Conservation (phyloP, 2,329 filamentous ascomycete species). For the Monilinia polystroma region DNA sequence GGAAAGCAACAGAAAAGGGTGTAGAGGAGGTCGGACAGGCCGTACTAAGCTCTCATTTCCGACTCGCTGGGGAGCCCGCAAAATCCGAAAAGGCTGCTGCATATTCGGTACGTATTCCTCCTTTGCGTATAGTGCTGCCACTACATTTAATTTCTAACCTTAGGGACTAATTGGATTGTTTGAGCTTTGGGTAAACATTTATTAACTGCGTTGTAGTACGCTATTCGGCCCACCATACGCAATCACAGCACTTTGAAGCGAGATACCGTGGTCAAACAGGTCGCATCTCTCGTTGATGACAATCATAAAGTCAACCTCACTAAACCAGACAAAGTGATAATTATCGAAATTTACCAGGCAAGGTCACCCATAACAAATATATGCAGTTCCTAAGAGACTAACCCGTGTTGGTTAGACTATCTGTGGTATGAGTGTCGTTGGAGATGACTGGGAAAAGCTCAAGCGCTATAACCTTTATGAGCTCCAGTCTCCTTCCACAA, state of each 20-base stretch:
- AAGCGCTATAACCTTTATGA: conserved; percentile 79
- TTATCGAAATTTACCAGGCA: conserved; percentile 81
- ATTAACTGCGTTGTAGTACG: conserved; percentile 59
- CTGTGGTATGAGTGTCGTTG: conserved; percentile 76
- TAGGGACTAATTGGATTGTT: conserved; percentile 14
- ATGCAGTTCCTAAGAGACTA: conserved; percentile 24
- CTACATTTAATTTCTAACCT: conserved; percentile 14
- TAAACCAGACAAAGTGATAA: conserved; percentile 73
- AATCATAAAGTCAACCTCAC: conserved; percentile 76
- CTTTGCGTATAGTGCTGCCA: conserved; percentile 19
- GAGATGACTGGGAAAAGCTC: conserved; percentile 65
- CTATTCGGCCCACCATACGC: conserved; percentile 76
- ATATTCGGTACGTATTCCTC: conserved; percentile 24
- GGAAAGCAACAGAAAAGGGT: conserved; percentile 68
- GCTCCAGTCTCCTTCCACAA: conserved; percentile 52
- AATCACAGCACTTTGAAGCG: conserved; percentile 69
- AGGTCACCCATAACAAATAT: neutral
- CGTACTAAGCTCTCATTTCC: conserved; percentile 64
- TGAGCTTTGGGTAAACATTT: neutral
- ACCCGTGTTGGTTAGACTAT: conserved; percentile 55
- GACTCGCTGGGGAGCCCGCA: conserved; percentile 41
- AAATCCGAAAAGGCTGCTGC: conserved; percentile 29
- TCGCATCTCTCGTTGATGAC: conserved; percentile 51
- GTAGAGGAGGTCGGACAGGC: conserved; percentile 62
- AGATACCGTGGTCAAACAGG: conserved; percentile 66